A percentile compares a stretch with the other conserved stretches of the same genome.
phyloP scores from a whole-genome alignment of 495 filamentous ascomycete species.

The Parathielavia hyrcaniae region DNA sequence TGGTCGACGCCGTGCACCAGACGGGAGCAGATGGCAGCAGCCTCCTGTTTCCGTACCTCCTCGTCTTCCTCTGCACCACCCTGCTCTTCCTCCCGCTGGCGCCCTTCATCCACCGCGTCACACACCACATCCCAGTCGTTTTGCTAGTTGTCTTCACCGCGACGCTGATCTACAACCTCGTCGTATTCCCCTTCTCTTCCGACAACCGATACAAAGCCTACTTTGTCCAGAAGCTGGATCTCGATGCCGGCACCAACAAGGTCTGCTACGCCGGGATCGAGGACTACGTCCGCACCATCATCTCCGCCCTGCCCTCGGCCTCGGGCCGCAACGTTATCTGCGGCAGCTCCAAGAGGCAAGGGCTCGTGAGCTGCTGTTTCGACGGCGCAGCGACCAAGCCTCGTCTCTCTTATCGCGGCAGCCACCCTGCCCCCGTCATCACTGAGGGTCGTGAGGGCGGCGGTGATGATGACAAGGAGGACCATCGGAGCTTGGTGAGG shows the following conservation, averaged over 20 bases:
- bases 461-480: slow-evolving; percentile 36
- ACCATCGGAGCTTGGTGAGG: slow-evolving; percentile 20
- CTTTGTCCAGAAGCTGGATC: slow-evolving; percentile 75
- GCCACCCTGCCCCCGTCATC: slow-evolving; percentile 6
- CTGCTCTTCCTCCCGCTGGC: slow-evolving; percentile 70
- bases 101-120: slow-evolving; percentile 83
- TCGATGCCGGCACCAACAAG: slow-evolving; percentile 62
- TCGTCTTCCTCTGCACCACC: slow-evolving; percentile 58
- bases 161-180: slow-evolving; percentile 80
- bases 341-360: slow-evolving; percentile 28
- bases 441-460: slow-evolving; percentile 40
- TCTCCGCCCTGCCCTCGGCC: slow-evolving; percentile 64
- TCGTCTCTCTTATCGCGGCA: not conserved
- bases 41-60: slow-evolving; percentile 61
- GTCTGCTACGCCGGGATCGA: slow-evolving; percentile 67
- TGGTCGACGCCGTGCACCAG: slow-evolving; percentile 65
- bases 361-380: slow-evolving; percentile 64
- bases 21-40: slow-evolving; percentile 73
- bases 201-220: slow-evolving; percentile 75
- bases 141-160: slow-evolving; percentile 65
- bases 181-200: slow-evolving; percentile 80
- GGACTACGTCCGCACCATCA: slow-evolving; percentile 61
- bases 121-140: slow-evolving; percentile 72
- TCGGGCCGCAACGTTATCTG: slow-evolving; percentile 53
- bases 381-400: slow-evolving; percentile 36